Evolutionary conservation across 2,329 filamentous ascomycete genomes (phyloP).

Genomic region (Penicillium frequentans): DNA sequence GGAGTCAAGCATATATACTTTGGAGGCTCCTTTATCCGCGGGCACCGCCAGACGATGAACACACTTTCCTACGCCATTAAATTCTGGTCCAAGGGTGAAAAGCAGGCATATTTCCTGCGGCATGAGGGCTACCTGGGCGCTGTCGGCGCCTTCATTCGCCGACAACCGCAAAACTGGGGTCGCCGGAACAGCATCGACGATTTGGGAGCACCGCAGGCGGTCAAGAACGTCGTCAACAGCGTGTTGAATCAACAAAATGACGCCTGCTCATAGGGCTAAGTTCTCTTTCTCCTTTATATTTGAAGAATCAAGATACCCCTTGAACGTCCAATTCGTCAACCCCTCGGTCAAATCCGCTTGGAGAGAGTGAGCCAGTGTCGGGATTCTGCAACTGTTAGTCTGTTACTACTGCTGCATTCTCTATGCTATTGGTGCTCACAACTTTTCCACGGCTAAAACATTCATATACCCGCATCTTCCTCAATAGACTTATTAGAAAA

Average conservation of each 20-base stretch:
- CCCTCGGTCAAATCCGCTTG: background rate
- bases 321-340: background rate
- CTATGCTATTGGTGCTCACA: background rate
- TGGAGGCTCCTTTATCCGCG: constrained; percentile 93
- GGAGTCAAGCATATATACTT: constrained; percentile 92
- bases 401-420: background rate
- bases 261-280: background rate
- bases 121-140: constrained; percentile 95
- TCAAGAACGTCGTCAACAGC: constrained; percentile 20
- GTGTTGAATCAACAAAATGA: background rate
- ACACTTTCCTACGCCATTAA: constrained; percentile 95
- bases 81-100: constrained; percentile 92
- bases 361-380: background rate
- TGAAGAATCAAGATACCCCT: constrained; percentile 2
- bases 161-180: constrained; percentile 89
- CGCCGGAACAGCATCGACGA: constrained; percentile 74
- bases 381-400: background rate
- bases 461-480: background rate
- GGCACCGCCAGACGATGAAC: constrained; percentile 96
- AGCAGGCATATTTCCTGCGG: constrained; percentile 92
- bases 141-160: constrained; percentile 90
- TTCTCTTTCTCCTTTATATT: background rate
- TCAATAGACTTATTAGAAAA: background rate
- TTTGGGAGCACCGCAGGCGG: constrained; percentile 27
- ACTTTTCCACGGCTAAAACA: background rate